Evolutionary conservation across 202 grass and related monocot species (phyloP), one percentile per base, ranked within the genome.

Genomic region (Cymbopogon flexuosus): DNA sequence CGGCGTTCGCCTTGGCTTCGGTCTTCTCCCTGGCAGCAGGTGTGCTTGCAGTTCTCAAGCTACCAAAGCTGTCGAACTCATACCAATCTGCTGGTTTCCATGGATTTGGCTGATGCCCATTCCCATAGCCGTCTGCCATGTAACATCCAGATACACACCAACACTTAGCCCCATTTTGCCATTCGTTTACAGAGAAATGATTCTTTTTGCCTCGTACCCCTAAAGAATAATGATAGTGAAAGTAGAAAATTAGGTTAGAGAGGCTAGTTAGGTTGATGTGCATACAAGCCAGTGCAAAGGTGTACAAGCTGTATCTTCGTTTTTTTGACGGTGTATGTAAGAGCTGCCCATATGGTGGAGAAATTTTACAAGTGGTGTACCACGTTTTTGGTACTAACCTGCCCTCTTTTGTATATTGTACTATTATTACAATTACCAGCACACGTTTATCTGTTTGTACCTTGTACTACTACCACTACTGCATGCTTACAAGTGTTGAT

Each of bases 51-150:
- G 8, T 93, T 24, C 60, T 86, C 14, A 98, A 95, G 80, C 85
- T 98, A 47, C 96, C 96, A 0, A 90, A 83, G 56, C 74, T 93
- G 13, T 87, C 96, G 1, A 98, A 87, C 85, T 88, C 89, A 2
- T 93, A 94, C 23, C 84, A 22, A 42, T 98, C 96, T 27, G 92
- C 80, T 0, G 96, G 96, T 8, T 95, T 98, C 49, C 96, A 98
- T 57, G 92, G 93, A 84, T 93, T 90, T 30, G 96, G 96, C 61
- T 98, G 84, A 94, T 77, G n/a, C 61, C 31, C 5, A 18, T 54
- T 33, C 10, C 12, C 27, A 41, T 63, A 77, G n/a, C 52, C 23
- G 0, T 39, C 39, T 68, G 45, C 4, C 66, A 31, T 71, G 12
- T 80, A 69, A 73, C 5, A 52, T 60, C 15, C 9, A 35, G 73